Percentiles rank a stretch among this genome's conserved stretches.
Conservation (phyloP, 331 rosid genomes). For the Rhamnella rubrinervis region DNA sequence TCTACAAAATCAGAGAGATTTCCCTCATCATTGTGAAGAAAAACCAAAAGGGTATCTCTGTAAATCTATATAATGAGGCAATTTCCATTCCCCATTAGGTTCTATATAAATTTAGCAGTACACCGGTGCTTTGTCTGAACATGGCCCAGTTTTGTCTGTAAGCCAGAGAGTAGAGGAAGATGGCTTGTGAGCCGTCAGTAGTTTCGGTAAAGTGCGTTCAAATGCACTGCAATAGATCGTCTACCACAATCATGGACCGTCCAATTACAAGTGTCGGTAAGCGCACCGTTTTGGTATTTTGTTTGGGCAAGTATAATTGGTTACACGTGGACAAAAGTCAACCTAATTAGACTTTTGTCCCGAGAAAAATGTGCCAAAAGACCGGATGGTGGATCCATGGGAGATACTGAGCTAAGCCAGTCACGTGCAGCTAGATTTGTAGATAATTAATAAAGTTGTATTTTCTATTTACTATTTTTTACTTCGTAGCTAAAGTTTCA, state of each 20-base stretch:
- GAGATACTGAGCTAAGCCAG: not conserved
- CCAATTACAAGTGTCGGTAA: too few relatives aligned
- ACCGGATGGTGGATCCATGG: too few relatives aligned
- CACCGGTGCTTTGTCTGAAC: slow-evolving; percentile 7
- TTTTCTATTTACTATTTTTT: too few relatives aligned
- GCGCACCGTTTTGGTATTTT: too few relatives aligned
- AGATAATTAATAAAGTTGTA: too few relatives aligned
- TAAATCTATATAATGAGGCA: not conserved
- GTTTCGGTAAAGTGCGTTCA: not conserved
- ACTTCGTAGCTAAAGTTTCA: too few relatives aligned
- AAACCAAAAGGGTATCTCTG: slow-evolving; percentile 16
- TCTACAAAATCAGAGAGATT: slow-evolving; percentile 17
- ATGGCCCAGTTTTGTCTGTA: slow-evolving; percentile 8
- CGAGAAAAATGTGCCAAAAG: too few relatives aligned
- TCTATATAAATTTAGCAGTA: not conserved
- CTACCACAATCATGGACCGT: slow-evolving; percentile 15
- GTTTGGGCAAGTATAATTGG: not conserved
- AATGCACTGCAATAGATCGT: slow-evolving; percentile 4
- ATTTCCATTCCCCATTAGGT: not conserved
- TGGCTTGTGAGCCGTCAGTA: slow-evolving; percentile 41
- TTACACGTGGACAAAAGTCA: too few relatives aligned
- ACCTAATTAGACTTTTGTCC: too few relatives aligned
- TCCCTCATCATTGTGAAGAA: not conserved
- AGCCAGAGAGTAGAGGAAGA: slow-evolving; percentile 15
- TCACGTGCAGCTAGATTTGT: slow-evolving; percentile 20